phyloP scores from a whole-genome alignment of 2,329 filamentous ascomycete genomes.

The Fusarium annulatum region DNA sequence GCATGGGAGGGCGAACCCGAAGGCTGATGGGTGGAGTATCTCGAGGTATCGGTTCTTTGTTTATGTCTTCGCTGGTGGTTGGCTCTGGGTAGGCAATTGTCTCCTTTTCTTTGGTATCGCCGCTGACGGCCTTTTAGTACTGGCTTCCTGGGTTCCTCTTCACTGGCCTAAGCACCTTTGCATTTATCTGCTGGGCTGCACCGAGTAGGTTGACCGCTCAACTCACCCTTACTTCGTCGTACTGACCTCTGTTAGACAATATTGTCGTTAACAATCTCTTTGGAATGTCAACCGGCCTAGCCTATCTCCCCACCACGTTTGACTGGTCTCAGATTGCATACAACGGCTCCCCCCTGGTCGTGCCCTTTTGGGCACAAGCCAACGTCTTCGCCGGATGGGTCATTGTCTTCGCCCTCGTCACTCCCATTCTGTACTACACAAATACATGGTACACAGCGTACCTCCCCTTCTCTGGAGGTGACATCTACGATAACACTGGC shows the following conservation, averaged over 20 bases:
- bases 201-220: background rate
- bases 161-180: background rate
- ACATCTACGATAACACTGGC: background rate
- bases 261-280: background rate
- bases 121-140: background rate
- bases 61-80: background rate
- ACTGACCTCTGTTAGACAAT: background rate
- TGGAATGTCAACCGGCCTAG: background rate
- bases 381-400: constrained; percentile 1
- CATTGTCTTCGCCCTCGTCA: background rate
- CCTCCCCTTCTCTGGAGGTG: background rate
- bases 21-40: background rate
- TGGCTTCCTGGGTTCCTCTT: background rate
- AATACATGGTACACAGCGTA: background rate
- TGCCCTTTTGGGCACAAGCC: background rate
- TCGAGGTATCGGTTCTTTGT: constrained; percentile 1
- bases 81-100: background rate
- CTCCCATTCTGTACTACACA: background rate
- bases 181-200: background rate
- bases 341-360: background rate
- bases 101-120: no score
- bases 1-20: background rate
- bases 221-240: accelerated
- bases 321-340: constrained; percentile 10
- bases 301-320: background rate